Conservation (phyloP, 83 land plant species). For the Picea abies region DNA sequence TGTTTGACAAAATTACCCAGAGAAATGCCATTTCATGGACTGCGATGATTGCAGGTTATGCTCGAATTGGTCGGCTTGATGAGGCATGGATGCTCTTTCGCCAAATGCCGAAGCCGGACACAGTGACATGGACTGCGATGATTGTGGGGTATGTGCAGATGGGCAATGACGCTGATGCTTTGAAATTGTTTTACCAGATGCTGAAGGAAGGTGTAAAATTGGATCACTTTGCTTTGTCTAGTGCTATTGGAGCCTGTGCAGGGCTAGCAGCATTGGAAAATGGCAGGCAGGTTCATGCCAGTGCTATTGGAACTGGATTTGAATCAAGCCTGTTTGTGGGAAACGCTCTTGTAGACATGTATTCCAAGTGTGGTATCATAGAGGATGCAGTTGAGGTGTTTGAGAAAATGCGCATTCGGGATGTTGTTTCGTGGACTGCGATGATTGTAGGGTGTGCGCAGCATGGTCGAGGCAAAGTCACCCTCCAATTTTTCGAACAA, state of each 20-base stretch:
- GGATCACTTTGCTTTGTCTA: slow-evolving; percentile 5
- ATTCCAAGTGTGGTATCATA: slow-evolving; percentile 16
- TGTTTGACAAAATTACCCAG: slow-evolving; percentile 17
- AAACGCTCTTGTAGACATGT: slow-evolving; percentile 22
- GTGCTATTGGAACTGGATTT: slow-evolving; percentile 6
- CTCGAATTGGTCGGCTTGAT: background rate
- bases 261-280: background rate
- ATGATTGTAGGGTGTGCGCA: slow-evolving; percentile 21
- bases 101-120: background rate
- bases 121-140: slow-evolving; percentile 6
- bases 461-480: slow-evolving; percentile 12
- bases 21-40: slow-evolving; percentile 24
- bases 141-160: background rate
- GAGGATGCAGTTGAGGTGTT: slow-evolving; percentile 11
- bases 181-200: background rate
- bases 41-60: slow-evolving; percentile 14
- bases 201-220: background rate
- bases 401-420: background rate
- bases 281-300: slow-evolving; percentile 22
- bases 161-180: background rate
- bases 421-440: slow-evolving; percentile 21
- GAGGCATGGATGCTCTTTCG: background rate
- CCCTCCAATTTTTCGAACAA: slow-evolving; percentile 1
- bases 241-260: slow-evolving; percentile 15
- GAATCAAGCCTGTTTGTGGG: background rate